Base-by-base conservation (phyloP, 257 asterid genomes). In the Sherardia arvensis region DNA sequence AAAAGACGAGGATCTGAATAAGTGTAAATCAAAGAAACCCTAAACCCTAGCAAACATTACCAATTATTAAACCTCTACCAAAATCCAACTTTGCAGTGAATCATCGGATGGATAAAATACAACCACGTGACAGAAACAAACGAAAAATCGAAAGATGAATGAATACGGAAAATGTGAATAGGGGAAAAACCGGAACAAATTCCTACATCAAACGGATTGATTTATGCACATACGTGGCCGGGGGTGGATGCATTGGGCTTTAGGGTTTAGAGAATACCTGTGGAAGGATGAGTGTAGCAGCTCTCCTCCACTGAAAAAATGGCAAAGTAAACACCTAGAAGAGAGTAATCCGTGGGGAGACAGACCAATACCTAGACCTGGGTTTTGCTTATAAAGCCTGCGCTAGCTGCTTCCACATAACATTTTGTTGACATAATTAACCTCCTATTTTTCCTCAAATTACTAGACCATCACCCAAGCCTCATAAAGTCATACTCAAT, bases 341-440 rank as follows among this genome's bases (percentile, higher is more conserved):
- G 27, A 53, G 58, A 21, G 27, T 53, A 53, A 4, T 12, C n/a
- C 32, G 59, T 7, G 59, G 17, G 32, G 59, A 21, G 59, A 21
- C 27, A 10, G 10, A 23, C 2, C n/a, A n/a, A n/a, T 8, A 25
- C 59, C 29, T 53, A 53, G 59, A 53, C 58, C 58, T 53, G 58
- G 58, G 59, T 53, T 38, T 54, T 23, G 59, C 59, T 54, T 54
- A 23, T 54, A 54, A 54, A 53, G 33, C 59, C 25, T 54, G 59
- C 15, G 32, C 59, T 28, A 11, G 59, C 32, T 54, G 26, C 59
- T 54, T 22, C 59, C 29, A 23, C 32, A 54, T 9, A 53, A 53
- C 4, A 53, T 54, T 54, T 11, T 53, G 33, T 54, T 54, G 59
- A 54, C 59, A 8, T 14, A 54, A 54, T 54, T 54, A 25, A 23